A percentile compares a stretch with the other conserved stretches of the same genome.
Conservation (phyloP, 257 asterid genomes). For the Paulownia fortunei region DNA sequence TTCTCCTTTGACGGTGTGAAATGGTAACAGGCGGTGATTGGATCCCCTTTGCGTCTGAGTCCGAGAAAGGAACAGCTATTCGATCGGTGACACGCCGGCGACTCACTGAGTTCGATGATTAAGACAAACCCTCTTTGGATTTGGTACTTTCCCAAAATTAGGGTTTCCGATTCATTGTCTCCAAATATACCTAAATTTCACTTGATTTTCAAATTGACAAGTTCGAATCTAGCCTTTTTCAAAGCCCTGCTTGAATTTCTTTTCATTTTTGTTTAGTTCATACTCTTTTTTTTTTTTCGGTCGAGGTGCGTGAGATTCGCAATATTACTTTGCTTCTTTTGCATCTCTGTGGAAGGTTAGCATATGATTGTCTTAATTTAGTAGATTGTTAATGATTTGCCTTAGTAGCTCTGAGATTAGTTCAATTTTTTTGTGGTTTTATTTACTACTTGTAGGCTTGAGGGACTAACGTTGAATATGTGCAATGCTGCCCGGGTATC, state of each 20-base stretch:
- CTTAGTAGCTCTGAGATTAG: neutral
- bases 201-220: neutral
- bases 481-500: too few species aligned
- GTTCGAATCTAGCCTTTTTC: neutral
- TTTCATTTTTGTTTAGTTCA: neutral
- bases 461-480: too few species aligned
- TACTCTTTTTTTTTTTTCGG: neutral
- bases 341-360: neutral
- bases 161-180: conserved; percentile 23
- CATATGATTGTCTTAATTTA: neutral
- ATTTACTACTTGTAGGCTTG: neutral
- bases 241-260: neutral
- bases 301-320: too few species aligned
- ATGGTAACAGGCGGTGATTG: conserved; percentile 22
- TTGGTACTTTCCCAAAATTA: conserved; percentile 16
- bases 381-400: neutral
- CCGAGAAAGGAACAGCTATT: conserved; percentile 19
- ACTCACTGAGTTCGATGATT: neutral
- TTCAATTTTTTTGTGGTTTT: neutral
- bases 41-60: conserved; percentile 9
- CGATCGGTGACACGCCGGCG: conserved; percentile 20
- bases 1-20: conserved; percentile 50
- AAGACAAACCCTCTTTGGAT: neutral
- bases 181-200: too few species aligned
- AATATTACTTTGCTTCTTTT: too few species aligned